These are phyloP conservation scores for Diversispora epigaea DNA, from an alignment of 192 early-diverging fungal species.

Conservation along the genomic window DNA sequence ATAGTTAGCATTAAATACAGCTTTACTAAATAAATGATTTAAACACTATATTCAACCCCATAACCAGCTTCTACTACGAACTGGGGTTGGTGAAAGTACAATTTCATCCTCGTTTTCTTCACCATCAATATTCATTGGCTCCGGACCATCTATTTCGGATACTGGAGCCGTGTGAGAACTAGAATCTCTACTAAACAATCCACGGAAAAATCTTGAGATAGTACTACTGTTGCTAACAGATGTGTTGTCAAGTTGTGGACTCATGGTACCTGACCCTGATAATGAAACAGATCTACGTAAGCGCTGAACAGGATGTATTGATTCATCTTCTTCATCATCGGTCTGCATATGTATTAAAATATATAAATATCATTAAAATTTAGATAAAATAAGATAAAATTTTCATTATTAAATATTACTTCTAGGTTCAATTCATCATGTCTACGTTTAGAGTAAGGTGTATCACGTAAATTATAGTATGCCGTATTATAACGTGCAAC, in stretches of 20 bases:
- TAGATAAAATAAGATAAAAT: neutral
- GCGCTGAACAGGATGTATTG: neutral
- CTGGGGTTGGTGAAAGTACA: too few relatives aligned
- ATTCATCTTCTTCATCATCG: neutral
- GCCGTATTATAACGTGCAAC: neutral
- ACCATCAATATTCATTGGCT: too few relatives aligned
- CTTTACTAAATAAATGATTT: too few relatives aligned
- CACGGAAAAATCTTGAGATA: neutral
- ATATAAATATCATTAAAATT: neutral
- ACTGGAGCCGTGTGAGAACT: neutral
- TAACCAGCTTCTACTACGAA: too few relatives aligned
- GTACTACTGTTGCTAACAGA: neutral
- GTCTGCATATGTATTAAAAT: neutral
- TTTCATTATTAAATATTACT: neutral
- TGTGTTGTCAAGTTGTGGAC: neutral
- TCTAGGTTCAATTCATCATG: neutral
- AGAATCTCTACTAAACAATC: neutral
- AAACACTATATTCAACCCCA: too few relatives aligned
- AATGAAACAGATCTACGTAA: neutral
- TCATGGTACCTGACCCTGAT: neutral
- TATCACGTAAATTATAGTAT: conserved; percentile 12
- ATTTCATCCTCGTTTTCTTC: too few relatives aligned
- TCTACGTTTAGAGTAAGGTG: neutral
- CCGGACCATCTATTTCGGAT: too few relatives aligned
- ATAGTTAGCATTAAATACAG: too few relatives aligned